phyloP scores from a whole-genome alignment of 345 rosid species.

The Nephelium lappaceum region DNA sequence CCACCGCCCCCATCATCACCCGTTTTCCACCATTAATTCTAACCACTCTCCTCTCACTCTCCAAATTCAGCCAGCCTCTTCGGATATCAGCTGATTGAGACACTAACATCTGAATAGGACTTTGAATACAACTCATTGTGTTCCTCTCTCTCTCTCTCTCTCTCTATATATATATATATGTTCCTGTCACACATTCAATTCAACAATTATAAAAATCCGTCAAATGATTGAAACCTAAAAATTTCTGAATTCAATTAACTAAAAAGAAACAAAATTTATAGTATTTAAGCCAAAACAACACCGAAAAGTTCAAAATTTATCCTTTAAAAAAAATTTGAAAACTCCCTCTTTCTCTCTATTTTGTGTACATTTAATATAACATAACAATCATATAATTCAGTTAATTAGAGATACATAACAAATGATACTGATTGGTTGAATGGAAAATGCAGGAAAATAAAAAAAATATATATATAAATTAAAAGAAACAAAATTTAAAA shows the following conservation, averaged over 20 bases:
- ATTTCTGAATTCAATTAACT: background rate
- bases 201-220: background rate
- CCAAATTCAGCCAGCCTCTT: conserved; percentile 12
- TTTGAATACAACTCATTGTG: conserved; percentile 24
- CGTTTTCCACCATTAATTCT: conserved; percentile 5
- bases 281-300: background rate
- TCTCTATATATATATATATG: too few relatives aligned
- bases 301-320: too few relatives aligned
- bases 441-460: background rate
- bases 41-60: conserved; percentile 11
- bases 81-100: conserved; percentile 21
- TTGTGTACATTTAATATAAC: too few relatives aligned
- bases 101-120: conserved; percentile 12
- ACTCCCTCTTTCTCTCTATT: too few relatives aligned
- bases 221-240: background rate
- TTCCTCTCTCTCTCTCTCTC: background rate
- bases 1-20: background rate
- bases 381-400: too few relatives aligned
- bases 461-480: background rate
- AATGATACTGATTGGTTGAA: background rate
- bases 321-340: too few relatives aligned
- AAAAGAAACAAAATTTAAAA: too few relatives aligned
- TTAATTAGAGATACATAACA: too few relatives aligned
- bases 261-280: background rate
- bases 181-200: background rate